A percentile compares a stretch with the other conserved stretches of the same genome.
These are phyloP conservation scores for Pestalotiopsis sp. DNA, from an alignment of 2,329 filamentous ascomycete genomes.

Conservation along the genomic window DNA sequence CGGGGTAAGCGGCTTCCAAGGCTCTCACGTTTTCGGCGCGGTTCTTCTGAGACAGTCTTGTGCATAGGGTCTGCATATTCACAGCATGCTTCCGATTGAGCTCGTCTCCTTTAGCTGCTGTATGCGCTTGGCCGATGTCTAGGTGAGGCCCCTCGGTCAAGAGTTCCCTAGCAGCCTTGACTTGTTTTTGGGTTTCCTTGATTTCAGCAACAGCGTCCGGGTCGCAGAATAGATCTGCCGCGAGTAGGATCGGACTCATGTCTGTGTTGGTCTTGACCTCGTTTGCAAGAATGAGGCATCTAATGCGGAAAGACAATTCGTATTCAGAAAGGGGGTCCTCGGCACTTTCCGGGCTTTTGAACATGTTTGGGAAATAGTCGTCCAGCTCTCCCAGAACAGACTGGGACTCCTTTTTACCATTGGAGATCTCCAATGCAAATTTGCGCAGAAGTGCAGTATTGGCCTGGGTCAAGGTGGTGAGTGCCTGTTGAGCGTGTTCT, in stretches of 20 bases:
- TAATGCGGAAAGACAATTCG: slow-evolving; percentile 24
- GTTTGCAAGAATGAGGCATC: slow-evolving; percentile 21
- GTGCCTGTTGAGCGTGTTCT: slow-evolving; percentile 15
- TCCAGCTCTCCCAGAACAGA: slow-evolving; percentile 24
- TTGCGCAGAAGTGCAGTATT: slow-evolving; percentile 27
- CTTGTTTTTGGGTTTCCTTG: background rate
- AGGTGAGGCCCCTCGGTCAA: slow-evolving; percentile 8
- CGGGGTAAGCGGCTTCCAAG: background rate
- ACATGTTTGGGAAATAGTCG: slow-evolving; percentile 20
- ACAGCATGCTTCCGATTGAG: background rate
- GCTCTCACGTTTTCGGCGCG: background rate
- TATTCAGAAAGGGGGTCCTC: slow-evolving; percentile 11
- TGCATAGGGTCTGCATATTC: background rate
- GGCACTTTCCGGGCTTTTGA: slow-evolving; percentile 7
- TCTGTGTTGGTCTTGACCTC: slow-evolving; percentile 13
- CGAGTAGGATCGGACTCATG: slow-evolving; percentile 18
- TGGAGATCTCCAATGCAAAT: slow-evolving; percentile 17
- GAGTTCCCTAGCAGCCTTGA: slow-evolving; percentile 5
- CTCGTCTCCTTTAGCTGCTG: background rate
- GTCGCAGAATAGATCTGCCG: slow-evolving; percentile 25
- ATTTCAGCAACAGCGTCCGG: background rate
- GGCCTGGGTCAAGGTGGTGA: slow-evolving; percentile 18
- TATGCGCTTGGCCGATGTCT: background rate
- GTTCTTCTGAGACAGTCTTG: background rate
- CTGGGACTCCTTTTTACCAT: slow-evolving; percentile 9